Conservation (phyloP, 768 basidiomycete genomes). For the Serendipita vermifera region DNA sequence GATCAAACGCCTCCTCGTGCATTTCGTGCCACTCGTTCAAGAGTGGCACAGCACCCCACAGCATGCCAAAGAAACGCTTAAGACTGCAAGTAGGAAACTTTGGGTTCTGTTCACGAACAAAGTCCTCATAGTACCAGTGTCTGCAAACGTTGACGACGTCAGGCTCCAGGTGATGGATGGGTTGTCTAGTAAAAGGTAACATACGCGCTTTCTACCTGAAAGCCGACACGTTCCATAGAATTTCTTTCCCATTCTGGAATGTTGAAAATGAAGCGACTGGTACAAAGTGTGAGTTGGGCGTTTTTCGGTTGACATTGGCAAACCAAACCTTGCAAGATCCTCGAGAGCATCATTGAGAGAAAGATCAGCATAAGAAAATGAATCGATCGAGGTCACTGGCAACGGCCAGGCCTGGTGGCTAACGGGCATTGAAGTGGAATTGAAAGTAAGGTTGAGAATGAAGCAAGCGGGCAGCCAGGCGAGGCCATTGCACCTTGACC, state of each 20-base stretch:
- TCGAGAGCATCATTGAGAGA: slow-evolving; percentile 78
- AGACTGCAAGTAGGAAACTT: slow-evolving; percentile 77
- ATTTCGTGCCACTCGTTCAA: slow-evolving; percentile 72
- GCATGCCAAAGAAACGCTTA: slow-evolving; percentile 84
- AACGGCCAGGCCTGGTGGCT: slow-evolving; percentile 23
- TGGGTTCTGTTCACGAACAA: slow-evolving; percentile 82
- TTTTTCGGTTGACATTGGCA: slow-evolving; percentile 11
- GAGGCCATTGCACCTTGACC: slow-evolving; percentile 15
- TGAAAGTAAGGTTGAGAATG: slow-evolving; percentile 42
- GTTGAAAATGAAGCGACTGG: slow-evolving; percentile 90
- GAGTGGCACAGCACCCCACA: slow-evolving; percentile 76
- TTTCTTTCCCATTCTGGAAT: slow-evolving; percentile 86
- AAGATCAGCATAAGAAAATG: slow-evolving; percentile 52
- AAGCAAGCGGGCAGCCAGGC: slow-evolving; percentile 47
- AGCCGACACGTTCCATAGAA: slow-evolving; percentile 87
- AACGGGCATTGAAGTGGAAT: slow-evolving; percentile 52
- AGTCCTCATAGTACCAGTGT: slow-evolving; percentile 99
- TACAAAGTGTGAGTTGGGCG: slow-evolving; percentile 14
- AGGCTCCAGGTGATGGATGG: slow-evolving; percentile 14
- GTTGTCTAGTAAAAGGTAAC: slow-evolving; percentile 23
- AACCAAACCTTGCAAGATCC: slow-evolving; percentile 67
- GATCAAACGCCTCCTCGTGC: slow-evolving; percentile 73
- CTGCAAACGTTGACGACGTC: slow-evolving; percentile 30
- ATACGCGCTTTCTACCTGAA: slow-evolving; percentile 98
- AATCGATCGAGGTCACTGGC: slow-evolving; percentile 28